Evolutionary conservation across 1,139 yeast genomes (phyloP).

Genomic region (Debaryomyces fabryi): DNA sequence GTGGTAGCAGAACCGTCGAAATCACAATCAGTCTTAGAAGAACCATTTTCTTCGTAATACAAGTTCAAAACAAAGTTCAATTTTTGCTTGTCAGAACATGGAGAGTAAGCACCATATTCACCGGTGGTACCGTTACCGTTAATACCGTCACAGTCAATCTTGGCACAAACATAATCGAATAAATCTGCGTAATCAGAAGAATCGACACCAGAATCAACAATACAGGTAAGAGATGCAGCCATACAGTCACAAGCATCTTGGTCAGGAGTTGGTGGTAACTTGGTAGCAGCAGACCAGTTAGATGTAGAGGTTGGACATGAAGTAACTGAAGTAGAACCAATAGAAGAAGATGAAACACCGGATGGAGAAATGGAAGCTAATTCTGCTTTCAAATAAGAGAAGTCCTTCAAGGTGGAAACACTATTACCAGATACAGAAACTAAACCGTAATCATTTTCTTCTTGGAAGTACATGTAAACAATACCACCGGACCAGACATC

Average conservation of each 20-base stretch:
- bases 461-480: slow-evolving; percentile 88
- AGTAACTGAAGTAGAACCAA: slow-evolving; percentile 23
- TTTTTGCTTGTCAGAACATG: slow-evolving; percentile 61
- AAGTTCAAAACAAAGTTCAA: slow-evolving; percentile 63
- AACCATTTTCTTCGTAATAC: slow-evolving; percentile 55
- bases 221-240: slow-evolving; percentile 51
- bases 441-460: slow-evolving; percentile 78
- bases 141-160: slow-evolving; percentile 55
- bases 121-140: slow-evolving; percentile 62
- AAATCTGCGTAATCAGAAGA: slow-evolving; percentile 54
- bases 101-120: slow-evolving; percentile 62
- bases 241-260: slow-evolving; percentile 61
- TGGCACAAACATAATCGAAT: slow-evolving; percentile 55
- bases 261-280: slow-evolving; percentile 73
- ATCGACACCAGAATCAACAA: slow-evolving; percentile 46
- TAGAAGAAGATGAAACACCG: slow-evolving; percentile 25
- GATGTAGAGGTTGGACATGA: slow-evolving; percentile 56
- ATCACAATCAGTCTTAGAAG: slow-evolving; percentile 56
- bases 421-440: slow-evolving; percentile 53
- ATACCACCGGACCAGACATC: slow-evolving; percentile 92
- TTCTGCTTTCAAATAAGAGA: slow-evolving; percentile 57
- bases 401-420: slow-evolving; percentile 48
- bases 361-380: slow-evolving; percentile 55
- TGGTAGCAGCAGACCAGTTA: slow-evolving; percentile 57
- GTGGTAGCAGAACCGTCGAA: slow-evolving; percentile 67